Evolutionary conservation across 306 rosid genomes (phyloP), one percentile per base, ranked within the genome.

Genomic region (Canavalia ensiformis): DNA sequence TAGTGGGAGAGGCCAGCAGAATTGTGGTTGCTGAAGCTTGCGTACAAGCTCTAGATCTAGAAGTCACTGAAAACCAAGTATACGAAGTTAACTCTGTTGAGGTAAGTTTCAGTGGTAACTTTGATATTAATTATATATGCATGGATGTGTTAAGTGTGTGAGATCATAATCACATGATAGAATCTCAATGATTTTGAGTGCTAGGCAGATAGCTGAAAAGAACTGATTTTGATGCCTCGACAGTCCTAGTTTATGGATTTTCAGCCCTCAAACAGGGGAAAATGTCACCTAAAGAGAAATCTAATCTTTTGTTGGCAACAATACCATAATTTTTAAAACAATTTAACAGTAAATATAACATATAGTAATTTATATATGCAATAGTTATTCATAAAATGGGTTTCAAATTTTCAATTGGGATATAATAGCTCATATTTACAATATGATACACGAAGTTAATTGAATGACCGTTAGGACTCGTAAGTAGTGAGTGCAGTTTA

Each of bases 1-100:
- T 95, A 49, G 92, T 93, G 37, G 99, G 99, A 62, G 99, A 95
- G 72, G 97, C 86, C 74, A 95, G 99, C 84, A 90, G 99, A 84
- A 86, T 93, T 64, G 89, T 89, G 25, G 97, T 95, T 83, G 99
- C 99, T 29, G 99, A 95, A 89, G 97, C 99, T 80, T 95, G 99
- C 83, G 30, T 95, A 57, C 97, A 93, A 83, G 97, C 95, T 28
- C 83, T 95, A 47, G 97, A 93, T 87, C 89, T 93, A 12, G 94
- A 91, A 82, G 90, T 82, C 84, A 93, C 97, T n/a, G 87, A 89
- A 84, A 95, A 97, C 69, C 86, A 95, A 82, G 68, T 74, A 0
- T 95, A 88, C 55, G 98, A 95, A 88, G 82, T 95, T 49, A 91
- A 80, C 87, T 92, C 98, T 47, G 86, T 95, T 68, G 95, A 90